Evolutionary conservation across 2,329 filamentous ascomycete genomes (phyloP).

Genomic region (Cephalotrichum gorgonifer): DNA sequence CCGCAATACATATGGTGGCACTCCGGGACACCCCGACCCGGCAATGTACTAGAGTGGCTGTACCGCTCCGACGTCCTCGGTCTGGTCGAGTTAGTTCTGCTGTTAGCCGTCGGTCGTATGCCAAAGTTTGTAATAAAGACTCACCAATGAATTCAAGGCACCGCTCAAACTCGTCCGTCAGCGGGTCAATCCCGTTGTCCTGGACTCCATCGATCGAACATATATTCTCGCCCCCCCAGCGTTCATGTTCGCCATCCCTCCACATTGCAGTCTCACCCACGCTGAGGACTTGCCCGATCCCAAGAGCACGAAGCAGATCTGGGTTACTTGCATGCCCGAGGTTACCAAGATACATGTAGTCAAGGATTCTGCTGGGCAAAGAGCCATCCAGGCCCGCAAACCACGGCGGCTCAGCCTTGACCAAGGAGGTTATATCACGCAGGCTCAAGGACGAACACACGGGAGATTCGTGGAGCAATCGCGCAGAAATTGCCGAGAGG

Average conservation of each 20-base stretch:
- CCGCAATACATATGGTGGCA: constrained; percentile 97
- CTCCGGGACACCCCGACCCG: constrained; percentile 91
- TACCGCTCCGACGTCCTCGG: constrained; percentile 63
- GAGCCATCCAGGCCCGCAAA: constrained; percentile 78
- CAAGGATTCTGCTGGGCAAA: constrained; percentile 75
- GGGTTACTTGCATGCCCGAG: constrained; percentile 90
- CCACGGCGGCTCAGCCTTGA: constrained; percentile 63
- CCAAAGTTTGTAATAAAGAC: constrained; percentile 17
- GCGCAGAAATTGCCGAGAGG: constrained; percentile 64
- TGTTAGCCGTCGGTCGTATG: neutral
- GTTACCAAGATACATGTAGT: constrained; percentile 96
- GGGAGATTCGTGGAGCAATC: constrained; percentile 65
- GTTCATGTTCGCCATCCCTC: constrained; percentile 57
- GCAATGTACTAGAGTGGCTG: constrained; percentile 88
- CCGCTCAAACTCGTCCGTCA: constrained; percentile 74
- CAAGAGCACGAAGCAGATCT: constrained; percentile 65
- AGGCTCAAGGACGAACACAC: constrained; percentile 27
- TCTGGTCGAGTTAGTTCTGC: constrained; percentile 38
- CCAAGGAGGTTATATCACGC: constrained; percentile 40
- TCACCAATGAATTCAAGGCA: constrained; percentile 89
- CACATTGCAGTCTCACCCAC: constrained; percentile 84
- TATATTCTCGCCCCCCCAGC: constrained; percentile 70
- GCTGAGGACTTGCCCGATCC: constrained; percentile 80
- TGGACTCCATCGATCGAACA: constrained; percentile 79
- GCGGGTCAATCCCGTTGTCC: constrained; percentile 90